Percentiles rank a stretch among this genome's conserved stretches.
These are phyloP conservation scores for Penicillium bovifimosum DNA, from an alignment of 495 filamentous ascomycete species.

Conservation along the genomic window DNA sequence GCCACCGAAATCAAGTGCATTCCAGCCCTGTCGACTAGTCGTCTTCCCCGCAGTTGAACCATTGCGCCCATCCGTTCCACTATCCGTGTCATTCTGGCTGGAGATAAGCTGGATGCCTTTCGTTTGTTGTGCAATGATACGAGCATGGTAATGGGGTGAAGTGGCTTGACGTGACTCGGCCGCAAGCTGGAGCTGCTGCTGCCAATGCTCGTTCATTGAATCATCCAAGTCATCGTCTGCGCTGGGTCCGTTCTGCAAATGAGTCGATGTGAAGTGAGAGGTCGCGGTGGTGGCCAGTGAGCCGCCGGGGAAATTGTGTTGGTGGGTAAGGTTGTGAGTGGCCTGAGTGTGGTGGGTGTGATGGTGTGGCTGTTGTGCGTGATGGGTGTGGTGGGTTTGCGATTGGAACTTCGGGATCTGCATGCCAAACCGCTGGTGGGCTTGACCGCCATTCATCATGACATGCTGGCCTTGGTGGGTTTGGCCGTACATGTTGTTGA, in stretches of 20 bases:
- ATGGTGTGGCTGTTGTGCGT: conserved; percentile 71
- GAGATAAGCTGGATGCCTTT: conserved; percentile 55
- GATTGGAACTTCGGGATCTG: conserved; percentile 68
- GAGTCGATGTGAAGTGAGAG: conserved; percentile 67
- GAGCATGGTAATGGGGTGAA: conserved; percentile 61
- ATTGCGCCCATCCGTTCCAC: conserved; percentile 56
- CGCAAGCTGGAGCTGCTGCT: conserved; percentile 73
- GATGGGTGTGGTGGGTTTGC: conserved; percentile 64
- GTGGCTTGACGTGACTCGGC: conserved; percentile 63
- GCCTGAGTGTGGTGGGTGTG: conserved; percentile 68
- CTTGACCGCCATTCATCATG: conserved; percentile 62
- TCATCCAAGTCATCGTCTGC: conserved; percentile 54
- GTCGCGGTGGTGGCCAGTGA: conserved; percentile 64
- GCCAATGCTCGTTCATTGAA: conserved; percentile 77
- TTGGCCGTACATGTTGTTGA: conserved; percentile 76
- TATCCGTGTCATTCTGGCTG: conserved; percentile 57
- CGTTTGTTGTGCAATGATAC: conserved; percentile 50
- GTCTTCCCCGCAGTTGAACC: conserved; percentile 50
- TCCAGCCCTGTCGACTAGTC: conserved; percentile 74
- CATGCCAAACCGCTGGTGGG: conserved; percentile 58
- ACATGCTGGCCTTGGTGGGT: conserved; percentile 76
- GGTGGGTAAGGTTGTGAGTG: conserved; percentile 61
- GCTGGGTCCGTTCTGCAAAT: conserved; percentile 67
- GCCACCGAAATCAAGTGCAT: conserved; percentile 85
- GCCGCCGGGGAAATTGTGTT: conserved; percentile 74